A percentile compares a stretch with the other conserved stretches of the same genome.
Conservation (phyloP, 768 basidiomycete genomes). For the Lentinula aciculospora region DNA sequence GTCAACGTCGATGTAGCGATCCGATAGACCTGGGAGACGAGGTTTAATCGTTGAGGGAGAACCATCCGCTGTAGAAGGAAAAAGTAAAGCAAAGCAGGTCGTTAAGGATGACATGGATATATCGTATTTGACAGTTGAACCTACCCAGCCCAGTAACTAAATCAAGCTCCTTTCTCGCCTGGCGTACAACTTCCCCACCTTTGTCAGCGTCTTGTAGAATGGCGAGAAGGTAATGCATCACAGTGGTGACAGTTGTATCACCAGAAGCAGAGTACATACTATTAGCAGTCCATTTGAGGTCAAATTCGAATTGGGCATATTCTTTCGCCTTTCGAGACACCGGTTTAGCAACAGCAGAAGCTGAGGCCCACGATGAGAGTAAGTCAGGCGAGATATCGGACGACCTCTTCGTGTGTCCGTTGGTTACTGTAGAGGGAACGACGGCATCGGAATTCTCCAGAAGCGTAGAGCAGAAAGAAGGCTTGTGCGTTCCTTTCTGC, state of each 20-base stretch:
- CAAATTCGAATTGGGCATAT: slow-evolving; percentile 48
- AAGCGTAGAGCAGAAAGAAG: slow-evolving; percentile 34
- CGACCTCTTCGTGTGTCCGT: neutral
- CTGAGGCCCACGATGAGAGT: slow-evolving; percentile 6
- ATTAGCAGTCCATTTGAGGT: slow-evolving; percentile 79
- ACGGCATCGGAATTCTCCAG: slow-evolving; percentile 16
- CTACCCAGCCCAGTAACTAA: slow-evolving; percentile 35
- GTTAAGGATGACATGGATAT: slow-evolving; percentile 43
- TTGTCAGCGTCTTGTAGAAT: slow-evolving; percentile 55
- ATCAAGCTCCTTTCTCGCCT: slow-evolving; percentile 66
- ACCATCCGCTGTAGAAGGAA: slow-evolving; percentile 41
- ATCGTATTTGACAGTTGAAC: slow-evolving; percentile 18
- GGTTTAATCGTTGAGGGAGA: neutral
- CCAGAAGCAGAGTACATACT: neutral
- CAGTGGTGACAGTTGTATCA: slow-evolving; percentile 45
- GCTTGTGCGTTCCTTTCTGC: slow-evolving; percentile 33
- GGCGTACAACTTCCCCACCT: slow-evolving; percentile 28
- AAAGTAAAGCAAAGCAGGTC: slow-evolving; percentile 48
- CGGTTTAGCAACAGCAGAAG: slow-evolving; percentile 46
- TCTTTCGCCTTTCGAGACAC: slow-evolving; percentile 37
- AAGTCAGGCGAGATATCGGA: slow-evolving; percentile 17
- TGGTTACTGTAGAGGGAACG: neutral
- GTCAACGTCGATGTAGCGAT: slow-evolving; percentile 9
- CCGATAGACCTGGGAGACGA: neutral
- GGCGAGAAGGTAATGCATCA: slow-evolving; percentile 59